phyloP scores from a whole-genome alignment of 129 eudicot genomes.

The Apium graveolens region DNA sequence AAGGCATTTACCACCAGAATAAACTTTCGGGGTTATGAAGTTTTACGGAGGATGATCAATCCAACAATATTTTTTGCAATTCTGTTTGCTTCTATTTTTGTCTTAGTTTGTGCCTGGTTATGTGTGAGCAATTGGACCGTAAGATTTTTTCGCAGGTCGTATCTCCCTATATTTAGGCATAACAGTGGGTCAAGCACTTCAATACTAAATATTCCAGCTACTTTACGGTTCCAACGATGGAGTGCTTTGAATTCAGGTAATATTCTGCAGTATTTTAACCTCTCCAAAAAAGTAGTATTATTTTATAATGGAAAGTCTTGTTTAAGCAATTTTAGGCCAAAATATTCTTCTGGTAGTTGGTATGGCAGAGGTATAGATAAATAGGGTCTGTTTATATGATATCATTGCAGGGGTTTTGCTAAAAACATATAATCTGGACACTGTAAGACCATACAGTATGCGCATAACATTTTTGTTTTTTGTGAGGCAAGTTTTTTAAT shows the following conservation, averaged over 20 bases:
- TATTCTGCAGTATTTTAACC: background rate
- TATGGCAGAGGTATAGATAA: background rate
- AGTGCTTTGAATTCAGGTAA: slow-evolving; percentile 79
- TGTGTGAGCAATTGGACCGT: slow-evolving; percentile 23
- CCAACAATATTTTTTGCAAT: slow-evolving; percentile 48
- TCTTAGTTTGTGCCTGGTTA: slow-evolving; percentile 21
- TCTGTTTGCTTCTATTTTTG: slow-evolving; percentile 44
- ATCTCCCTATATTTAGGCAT: slow-evolving; percentile 66
- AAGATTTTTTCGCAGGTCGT: slow-evolving; percentile 37
- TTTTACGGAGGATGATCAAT: slow-evolving; percentile 46
- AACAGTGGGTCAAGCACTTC: slow-evolving; percentile 43
- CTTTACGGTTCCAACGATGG: slow-evolving; percentile 79
- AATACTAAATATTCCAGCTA: slow-evolving; percentile 63
- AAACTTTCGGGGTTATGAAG: slow-evolving; percentile 39
- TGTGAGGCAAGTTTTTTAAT: background rate
- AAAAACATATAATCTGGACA: background rate
- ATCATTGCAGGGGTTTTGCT: background rate
- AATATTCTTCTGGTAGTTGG: background rate
- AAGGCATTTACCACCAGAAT: slow-evolving; percentile 39
- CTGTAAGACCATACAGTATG: no score
- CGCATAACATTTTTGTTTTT: background rate
- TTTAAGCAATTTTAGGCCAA: background rate
- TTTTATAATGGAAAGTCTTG: background rate
- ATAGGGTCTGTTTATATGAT: background rate
- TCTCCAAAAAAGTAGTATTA: background rate